phyloP scores from a whole-genome alignment of 179 eudicot species.

The Silene coronaria region DNA sequence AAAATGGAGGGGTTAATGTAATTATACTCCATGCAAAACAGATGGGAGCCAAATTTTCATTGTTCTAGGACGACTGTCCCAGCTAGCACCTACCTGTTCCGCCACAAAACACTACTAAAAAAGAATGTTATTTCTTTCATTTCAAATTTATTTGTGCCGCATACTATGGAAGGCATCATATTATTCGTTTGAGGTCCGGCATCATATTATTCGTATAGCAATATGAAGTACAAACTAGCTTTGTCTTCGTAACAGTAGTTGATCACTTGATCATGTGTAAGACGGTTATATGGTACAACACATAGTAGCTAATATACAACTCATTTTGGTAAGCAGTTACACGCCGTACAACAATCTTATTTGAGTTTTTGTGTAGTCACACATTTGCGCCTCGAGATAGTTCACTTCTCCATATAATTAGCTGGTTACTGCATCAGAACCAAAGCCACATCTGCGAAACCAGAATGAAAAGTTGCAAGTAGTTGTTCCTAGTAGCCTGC shows the following conservation, averaged over 20 bases:
- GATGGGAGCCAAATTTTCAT: too few species aligned
- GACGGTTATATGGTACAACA: too few species aligned
- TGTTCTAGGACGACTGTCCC: too few species aligned
- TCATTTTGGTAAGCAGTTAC: too few species aligned
- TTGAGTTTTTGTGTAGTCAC: background rate
- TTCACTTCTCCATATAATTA: background rate
- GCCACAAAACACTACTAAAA: too few species aligned
- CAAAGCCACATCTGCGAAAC: conserved; percentile 3
- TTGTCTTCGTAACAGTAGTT: background rate
- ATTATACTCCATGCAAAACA: too few species aligned
- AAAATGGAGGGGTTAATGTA: too few species aligned
- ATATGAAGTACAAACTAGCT: background rate
- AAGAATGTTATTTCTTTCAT: background rate
- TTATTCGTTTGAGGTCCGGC: too few species aligned
- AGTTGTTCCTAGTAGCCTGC: background rate
- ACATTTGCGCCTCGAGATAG: background rate
- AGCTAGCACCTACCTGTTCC: too few species aligned
- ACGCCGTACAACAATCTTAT: too few species aligned
- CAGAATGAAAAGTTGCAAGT: background rate
- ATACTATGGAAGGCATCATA: background rate
- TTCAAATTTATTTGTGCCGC: background rate
- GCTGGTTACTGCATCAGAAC: background rate
- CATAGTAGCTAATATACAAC: too few species aligned
- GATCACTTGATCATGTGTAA: too few species aligned
- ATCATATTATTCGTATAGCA: background rate